Conservation (phyloP, 2,329 filamentous ascomycete species). For the Pyrenochaeta sp. region DNA sequence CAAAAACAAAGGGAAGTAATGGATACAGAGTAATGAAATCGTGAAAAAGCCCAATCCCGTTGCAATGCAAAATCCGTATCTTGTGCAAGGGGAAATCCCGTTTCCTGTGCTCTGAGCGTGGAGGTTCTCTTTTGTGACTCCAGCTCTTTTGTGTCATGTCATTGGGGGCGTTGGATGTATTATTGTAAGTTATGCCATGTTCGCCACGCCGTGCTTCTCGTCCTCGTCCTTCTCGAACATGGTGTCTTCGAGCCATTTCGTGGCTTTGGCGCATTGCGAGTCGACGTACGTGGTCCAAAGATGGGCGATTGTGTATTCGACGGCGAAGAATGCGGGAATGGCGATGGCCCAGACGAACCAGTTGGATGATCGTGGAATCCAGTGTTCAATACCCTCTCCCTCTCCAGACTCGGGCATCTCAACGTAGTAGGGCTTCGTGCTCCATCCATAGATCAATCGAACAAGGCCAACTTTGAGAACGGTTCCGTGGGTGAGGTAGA, state of each 20-base stretch:
- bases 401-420: conserved; percentile 49
- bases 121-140: conserved; percentile 1
- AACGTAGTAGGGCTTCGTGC: conserved; percentile 52
- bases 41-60: too few species aligned
- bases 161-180: not conserved
- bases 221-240: conserved; percentile 57
- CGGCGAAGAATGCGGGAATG: conserved; percentile 56
- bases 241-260: conserved; percentile 56
- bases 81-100: not conserved
- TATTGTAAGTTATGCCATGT: conserved; percentile 31
- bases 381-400: conserved; percentile 51
- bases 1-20: not conserved
- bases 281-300: conserved; percentile 63
- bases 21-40: not conserved
- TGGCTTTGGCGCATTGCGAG: conserved; percentile 57
- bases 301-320: conserved; percentile 58
- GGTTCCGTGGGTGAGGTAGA: conserved; percentile 63
- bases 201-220: conserved; percentile 37
- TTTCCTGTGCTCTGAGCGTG: not conserved
- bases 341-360: conserved; percentile 50
- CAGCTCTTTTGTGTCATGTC: not conserved
- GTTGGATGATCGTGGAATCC: conserved; percentile 50
- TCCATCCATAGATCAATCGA: conserved; percentile 62
- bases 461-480: conserved; percentile 60
- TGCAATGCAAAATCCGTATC: not conserved